Evolutionary conservation across 768 basidiomycete species (phyloP), one percentile per base, ranked within the genome.

Genomic region (Boletus pseudopeckii): DNA sequence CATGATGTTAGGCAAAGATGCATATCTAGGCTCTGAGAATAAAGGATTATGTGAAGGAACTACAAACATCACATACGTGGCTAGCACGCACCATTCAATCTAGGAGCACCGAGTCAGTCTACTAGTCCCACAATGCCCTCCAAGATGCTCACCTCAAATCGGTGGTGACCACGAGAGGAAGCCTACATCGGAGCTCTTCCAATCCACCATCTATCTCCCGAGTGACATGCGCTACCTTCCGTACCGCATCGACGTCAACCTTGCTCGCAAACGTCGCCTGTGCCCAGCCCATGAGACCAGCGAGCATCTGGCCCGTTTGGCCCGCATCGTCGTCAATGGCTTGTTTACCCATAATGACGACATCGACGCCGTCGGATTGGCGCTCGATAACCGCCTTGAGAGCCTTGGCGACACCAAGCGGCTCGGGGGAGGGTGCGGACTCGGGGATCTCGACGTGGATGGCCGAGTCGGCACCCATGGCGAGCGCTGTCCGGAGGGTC

Each of bases 341-440:
- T 71, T 99, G 97, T 74, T 99, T 99, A 4, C 97, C 97, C 73
- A 98, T 78, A 50, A 99, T 94, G 37, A 99, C 89, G 52, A 98
- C 61, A 64, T 98, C 96, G 9, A 90, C 79, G 36, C 74, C 77
- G 50, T 76, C 76, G 38, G 75, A 74, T 67, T 85, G 78, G 33
- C 78, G 77, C 48, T 83, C 77, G 49, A 98, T 86, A 62, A 94
- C 61, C 4, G 86, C 88, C 38, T 80, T 80, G 55, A 99, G 80
- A 1, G 90, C 84, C 64, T 91, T 88, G 40, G 96, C 96, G 36
- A 99, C 84, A 3, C 87, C 85, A 42, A 99, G 84, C 10, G 97
- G 97, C 68, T 99, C 97, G 0, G 90, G 90, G 0, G 84, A 69
- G 0, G 85, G 86, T 8, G 78, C 77, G 7, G 76, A 72, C 50